phyloP scores from a whole-genome alignment of 2,329 filamentous ascomycete genomes.

The Tolypocladium ovalisporum region DNA sequence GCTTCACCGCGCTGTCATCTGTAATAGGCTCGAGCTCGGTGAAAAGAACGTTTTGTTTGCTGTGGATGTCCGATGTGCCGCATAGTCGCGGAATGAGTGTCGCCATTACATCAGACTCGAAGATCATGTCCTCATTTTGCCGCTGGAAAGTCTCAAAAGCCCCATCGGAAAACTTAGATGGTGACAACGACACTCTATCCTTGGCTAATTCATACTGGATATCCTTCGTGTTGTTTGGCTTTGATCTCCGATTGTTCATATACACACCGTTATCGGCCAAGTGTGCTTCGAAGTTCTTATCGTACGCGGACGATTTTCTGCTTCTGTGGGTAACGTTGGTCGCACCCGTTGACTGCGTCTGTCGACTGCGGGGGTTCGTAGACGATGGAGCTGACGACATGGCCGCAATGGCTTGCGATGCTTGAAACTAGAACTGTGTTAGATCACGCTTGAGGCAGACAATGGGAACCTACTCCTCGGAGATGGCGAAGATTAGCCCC shows the following conservation, averaged over 20 bases:
- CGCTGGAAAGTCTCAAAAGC: constrained; percentile 17
- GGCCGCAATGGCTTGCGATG: not conserved
- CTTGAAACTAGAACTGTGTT: not conserved
- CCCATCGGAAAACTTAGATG: constrained; percentile 18
- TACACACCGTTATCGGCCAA: not conserved
- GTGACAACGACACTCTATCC: constrained; percentile 18
- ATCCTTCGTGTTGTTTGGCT: not conserved
- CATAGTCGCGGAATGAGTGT: constrained; percentile 14
- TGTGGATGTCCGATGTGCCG: not conserved
- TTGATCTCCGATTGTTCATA: not conserved
- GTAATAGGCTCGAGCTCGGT: constrained; percentile 22
- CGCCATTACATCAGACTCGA: constrained; percentile 21
- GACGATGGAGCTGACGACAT: not conserved
- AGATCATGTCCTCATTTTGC: constrained; percentile 15
- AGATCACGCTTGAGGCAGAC: not conserved
- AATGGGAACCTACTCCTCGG: constrained; percentile 3
- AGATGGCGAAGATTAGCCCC: not conserved
- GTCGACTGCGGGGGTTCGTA: not conserved
- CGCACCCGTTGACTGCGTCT: not conserved
- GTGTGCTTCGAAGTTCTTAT: not conserved
- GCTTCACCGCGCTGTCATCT: constrained; percentile 16
- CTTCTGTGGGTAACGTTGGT: not conserved
- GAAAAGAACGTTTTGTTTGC: constrained; percentile 1
- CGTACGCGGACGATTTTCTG: not conserved
- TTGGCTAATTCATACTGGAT: not conserved